These are phyloP conservation scores for Pichia cabralensis DNA, from an alignment of 805 yeast species.

Conservation along the genomic window DNA sequence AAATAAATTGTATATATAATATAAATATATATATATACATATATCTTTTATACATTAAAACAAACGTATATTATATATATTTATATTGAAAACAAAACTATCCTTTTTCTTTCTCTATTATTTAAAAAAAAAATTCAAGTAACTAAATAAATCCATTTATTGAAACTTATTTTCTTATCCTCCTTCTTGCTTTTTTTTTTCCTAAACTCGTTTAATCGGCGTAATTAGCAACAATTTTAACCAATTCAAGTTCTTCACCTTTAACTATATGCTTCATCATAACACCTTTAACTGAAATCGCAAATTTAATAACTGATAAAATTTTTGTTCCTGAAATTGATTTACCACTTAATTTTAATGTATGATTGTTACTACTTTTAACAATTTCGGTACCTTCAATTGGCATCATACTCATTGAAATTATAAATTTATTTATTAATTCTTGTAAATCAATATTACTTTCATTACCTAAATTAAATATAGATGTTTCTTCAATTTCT, in stretches of 20 bases:
- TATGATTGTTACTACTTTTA: slow-evolving; percentile 48
- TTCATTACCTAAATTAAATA: slow-evolving; percentile 51
- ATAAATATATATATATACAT: too few relatives aligned
- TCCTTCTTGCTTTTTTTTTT: too few relatives aligned
- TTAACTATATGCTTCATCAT: slow-evolving; percentile 53
- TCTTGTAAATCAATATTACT: slow-evolving; percentile 36
- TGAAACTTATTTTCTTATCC: too few relatives aligned
- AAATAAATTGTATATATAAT: too few relatives aligned
- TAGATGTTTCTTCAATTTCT: slow-evolving; percentile 49
- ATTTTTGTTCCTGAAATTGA: slow-evolving; percentile 48
- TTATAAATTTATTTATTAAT: slow-evolving; percentile 44
- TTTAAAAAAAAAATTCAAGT: not conserved
- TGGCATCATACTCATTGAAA: slow-evolving; percentile 54
- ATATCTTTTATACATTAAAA: too few relatives aligned
- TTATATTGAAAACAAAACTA: too few relatives aligned
- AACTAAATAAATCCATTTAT: not conserved
- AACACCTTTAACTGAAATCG: slow-evolving; percentile 36
- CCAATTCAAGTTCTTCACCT: slow-evolving; percentile 40
- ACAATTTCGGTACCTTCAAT: slow-evolving; percentile 66
- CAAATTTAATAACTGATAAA: slow-evolving; percentile 40
- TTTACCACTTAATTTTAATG: slow-evolving; percentile 76
- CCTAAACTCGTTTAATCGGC: too few relatives aligned
- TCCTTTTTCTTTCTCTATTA: too few relatives aligned
- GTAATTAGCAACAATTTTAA: slow-evolving; percentile 42
- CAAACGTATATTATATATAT: too few relatives aligned